Evolutionary conservation across 495 filamentous ascomycete species (phyloP), one percentile per base, ranked within the genome.

Genomic region (Penicillium nucicola): DNA sequence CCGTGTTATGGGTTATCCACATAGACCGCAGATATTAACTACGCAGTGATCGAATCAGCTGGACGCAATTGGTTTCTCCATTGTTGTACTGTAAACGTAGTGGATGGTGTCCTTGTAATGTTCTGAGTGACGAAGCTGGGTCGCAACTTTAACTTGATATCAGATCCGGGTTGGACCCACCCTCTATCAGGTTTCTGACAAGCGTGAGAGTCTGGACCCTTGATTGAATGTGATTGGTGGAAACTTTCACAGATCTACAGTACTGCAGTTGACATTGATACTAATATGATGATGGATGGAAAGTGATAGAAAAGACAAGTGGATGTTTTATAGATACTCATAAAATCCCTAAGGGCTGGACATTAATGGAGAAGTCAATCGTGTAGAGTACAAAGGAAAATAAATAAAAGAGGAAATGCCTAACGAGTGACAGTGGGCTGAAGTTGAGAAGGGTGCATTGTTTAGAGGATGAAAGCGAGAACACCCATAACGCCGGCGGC

Each of bases 381-480:
- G 23, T 23, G 14, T 30, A 55, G 37, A 23, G 12, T 42, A 53
- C 41, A 54, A n/a, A 42, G 50, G 36, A 17, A 55, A 46, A 39
- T 15, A 44, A 28, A 20, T 4, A 23, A 34, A 35, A 25, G 50
- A 7, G 11, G 18, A 36, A 18, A 28, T 14, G 23, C 12, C 17
- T 11, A 50, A 49, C 22, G 39, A 58, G 40, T 43, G 53, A 53
- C 49, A 45, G 19, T 9, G 7, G 19, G 22, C 9, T 18, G n/a
- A 19, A 4, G 17, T 12, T 14, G 2, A 2, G 33, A 8, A 23
- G n/a, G n/a, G 12, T 13, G 5, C n/a, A 17, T 8, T 15, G 18
- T 53, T 50, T 70, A 71, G 53, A 71, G 42, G 25, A 67, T 42
- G 38, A 64, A 65, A 14, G 68, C 67, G 39, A 71, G 57, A 10